These are phyloP conservation scores for Pestalotiopsis sp. DNA, from an alignment of 2,329 filamentous ascomycete genomes.

Conservation along the genomic window DNA sequence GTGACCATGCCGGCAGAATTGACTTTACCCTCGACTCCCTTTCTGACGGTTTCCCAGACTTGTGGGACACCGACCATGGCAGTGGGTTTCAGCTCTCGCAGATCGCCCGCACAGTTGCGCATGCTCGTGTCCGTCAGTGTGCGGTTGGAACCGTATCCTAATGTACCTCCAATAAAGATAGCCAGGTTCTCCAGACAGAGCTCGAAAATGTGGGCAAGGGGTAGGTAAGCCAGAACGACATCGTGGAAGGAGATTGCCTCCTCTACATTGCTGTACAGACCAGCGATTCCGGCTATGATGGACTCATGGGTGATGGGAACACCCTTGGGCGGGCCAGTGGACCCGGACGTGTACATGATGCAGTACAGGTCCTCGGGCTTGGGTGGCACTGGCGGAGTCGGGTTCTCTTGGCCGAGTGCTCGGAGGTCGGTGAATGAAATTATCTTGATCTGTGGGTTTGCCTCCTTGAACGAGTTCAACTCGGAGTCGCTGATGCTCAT, in stretches of 20 bases:
- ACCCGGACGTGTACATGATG: conserved; percentile 86
- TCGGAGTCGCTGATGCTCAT: conserved; percentile 55
- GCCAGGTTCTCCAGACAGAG: conserved; percentile 93
- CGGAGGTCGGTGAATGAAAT: conserved; percentile 59
- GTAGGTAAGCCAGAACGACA: conserved; percentile 85
- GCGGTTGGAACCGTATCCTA: conserved; percentile 91
- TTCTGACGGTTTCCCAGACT: conserved; percentile 96
- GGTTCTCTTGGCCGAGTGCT: conserved; percentile 66
- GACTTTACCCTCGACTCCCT: conserved; percentile 84
- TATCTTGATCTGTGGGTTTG: conserved; percentile 55
- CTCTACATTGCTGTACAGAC: conserved; percentile 77
- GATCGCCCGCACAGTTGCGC: conserved; percentile 89
- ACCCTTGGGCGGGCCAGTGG: conserved; percentile 87
- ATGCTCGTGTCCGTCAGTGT: conserved; percentile 86
- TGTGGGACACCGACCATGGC: conserved; percentile 93
- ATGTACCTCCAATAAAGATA: conserved; percentile 84
- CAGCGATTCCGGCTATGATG: conserved; percentile 81
- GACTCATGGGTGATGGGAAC: conserved; percentile 80
- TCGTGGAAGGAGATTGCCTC: conserved; percentile 79
- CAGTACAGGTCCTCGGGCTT: conserved; percentile 79
- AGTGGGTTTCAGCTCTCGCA: conserved; percentile 87
- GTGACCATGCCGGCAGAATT: conserved; percentile 71
- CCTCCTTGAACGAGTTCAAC: conserved; percentile 58
- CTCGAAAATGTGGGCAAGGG: conserved; percentile 94
- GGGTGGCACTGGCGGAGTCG: conserved; percentile 71